Base-by-base conservation (phyloP, 257 asterid genomes). In the Fraxinus cuspidata region DNA sequence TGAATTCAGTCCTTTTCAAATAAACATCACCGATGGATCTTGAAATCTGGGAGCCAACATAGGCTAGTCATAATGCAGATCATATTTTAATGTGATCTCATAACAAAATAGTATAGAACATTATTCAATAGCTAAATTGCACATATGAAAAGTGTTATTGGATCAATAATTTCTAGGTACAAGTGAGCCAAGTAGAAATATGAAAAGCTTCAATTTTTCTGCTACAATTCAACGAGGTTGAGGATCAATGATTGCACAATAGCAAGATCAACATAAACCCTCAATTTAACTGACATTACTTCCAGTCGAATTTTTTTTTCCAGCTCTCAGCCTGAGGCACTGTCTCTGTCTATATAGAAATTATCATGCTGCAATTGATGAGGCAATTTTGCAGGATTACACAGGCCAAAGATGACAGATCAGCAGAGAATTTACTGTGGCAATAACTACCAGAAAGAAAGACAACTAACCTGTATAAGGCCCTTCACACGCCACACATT, bases 401-500 rank as follows among this genome's bases (percentile, higher is more conserved):
- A 53, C 12, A 19, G 11, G 38, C 65, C 38, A 60, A 60, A 73
- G 66, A 16, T 4, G 53, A 34, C 44, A 28, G 60, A 27, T 37
- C 29, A 53, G 64, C 58, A 25, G 3, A 73, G 16, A 73, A 19
- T 28, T 37, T 51, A 25, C 28, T 3, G 32, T 37, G n/a, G n/a
- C 34, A 21, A 75, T 8, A 75, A 15, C 40, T 16, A 37, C 19
- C n/a, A 19, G 65, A 60, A 79, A 31, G 44, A 79, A 28, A 23
- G 28, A 65, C 27, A 40, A 40, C 53, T 13, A n/a, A 90, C 96
- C 89, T 90, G 96, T 78, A 90, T 90, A 56, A 90, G 84, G 60
- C 96, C 96, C 86, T 90, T 90, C 76, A 90, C 96, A 29, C 96
- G 89, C 96, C 96, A 90, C 16, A 90, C 96, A 23, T 90, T 90